Evolutionary conservation across 192 early-diverging fungal genomes (phyloP).

Genomic region (Allomyces macrogynus): DNA sequence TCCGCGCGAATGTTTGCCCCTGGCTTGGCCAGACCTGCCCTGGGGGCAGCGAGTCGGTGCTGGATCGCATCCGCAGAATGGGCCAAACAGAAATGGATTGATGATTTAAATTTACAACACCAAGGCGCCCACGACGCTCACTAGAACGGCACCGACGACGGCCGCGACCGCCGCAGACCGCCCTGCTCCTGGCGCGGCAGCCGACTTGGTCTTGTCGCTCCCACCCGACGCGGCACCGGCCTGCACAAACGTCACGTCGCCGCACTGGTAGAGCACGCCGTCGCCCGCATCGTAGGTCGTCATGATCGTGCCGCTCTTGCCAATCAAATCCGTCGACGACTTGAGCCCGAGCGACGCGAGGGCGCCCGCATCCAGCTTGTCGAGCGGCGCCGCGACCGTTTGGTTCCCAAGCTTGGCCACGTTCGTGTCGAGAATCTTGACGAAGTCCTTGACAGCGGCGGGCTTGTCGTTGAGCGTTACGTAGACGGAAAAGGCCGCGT

Average conservation of each 20-base stretch:
- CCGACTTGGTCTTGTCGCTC: too few species aligned
- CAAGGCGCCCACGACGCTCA: too few species aligned
- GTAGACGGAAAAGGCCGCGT: background rate
- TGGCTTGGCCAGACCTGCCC: too few species aligned
- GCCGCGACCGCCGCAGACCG: too few species aligned
- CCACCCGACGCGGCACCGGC: too few species aligned
- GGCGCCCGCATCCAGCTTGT: background rate
- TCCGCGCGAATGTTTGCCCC: too few species aligned
- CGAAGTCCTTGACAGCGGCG: background rate
- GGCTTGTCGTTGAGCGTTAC: background rate
- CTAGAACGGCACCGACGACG: too few species aligned
- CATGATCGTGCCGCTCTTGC: background rate
- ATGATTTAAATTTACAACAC: too few species aligned
- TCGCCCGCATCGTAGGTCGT: background rate
- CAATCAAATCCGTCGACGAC: background rate
- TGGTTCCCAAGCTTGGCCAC: background rate
- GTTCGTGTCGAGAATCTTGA: background rate
- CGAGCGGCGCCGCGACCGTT: background rate
- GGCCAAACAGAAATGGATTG: too few species aligned
- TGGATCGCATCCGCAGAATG: too few species aligned
- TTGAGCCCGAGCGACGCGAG: background rate
- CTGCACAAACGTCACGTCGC: background rate
- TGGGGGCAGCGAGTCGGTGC: too few species aligned
- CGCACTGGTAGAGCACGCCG: background rate
- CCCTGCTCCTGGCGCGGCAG: too few species aligned